Evolutionary conservation across 306 rosid species (phyloP), one percentile per base, ranked within the genome.

Genomic region (Acacia melanoxylon): DNA sequence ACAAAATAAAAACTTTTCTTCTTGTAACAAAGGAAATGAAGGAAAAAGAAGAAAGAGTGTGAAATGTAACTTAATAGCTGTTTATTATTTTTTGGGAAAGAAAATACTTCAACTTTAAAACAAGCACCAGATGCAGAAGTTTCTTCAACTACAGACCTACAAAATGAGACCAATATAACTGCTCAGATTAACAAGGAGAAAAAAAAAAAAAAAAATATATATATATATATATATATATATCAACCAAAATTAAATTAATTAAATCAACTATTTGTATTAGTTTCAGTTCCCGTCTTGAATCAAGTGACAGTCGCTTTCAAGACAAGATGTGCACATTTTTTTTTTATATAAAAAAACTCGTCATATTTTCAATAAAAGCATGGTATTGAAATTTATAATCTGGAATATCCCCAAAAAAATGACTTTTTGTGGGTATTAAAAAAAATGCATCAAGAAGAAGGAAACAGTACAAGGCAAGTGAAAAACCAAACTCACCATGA

Each of bases 401-500:
- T 25, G 41, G 41, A 15, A 35, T 31, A 4, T 31, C 33, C 11
- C 31, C 22, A 33, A 6, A 25, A 78, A 10, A 74, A 68, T 20
- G n/a, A 40, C 74, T 40, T 41, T 6, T 35, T 35, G 24, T n/a
- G 66, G 17, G 35, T 10, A 59, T 59, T 1, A n/a, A 49, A 35
- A 35, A n/a, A 24, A 11, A 25, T 25, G 67, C 35, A 25, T 25
- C 35, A 24, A 25, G 37, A 61, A 24, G 35, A 61, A 35, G 37
- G 37, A 4, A 35, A 35, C 6, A 35, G 37, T 31, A 1, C 33
- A 31, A 24, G 31, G 15, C 31, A 22, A 25, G 67, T 24, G 2
- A 61, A 61, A 61, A 24, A 25, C 17, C 35, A 10, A 61, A 61
- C 67, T 61, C 67, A 61, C 67, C 67, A 88, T 88, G 77, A 88